Percentiles rank a stretch among this genome's conserved stretches.
phyloP scores from a whole-genome alignment of 1,284 basidiomycete species.

The Moesziomyces parantarcticus region DNA sequence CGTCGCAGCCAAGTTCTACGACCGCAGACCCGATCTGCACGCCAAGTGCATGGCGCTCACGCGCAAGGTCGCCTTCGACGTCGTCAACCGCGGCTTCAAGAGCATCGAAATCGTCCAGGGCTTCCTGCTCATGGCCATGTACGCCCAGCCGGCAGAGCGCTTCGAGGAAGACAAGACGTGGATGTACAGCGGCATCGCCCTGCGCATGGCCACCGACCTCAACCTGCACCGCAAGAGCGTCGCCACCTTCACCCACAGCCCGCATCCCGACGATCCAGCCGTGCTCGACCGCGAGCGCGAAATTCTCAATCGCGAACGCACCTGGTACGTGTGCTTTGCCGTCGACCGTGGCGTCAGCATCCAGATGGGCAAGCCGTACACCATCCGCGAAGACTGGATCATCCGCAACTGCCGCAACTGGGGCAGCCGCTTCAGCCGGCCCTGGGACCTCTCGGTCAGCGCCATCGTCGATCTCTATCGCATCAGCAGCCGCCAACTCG shows the following conservation, averaged over 20 bases:
- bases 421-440: conserved; percentile 65
- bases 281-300: conserved; percentile 77
- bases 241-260: conserved; percentile 70
- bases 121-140: conserved; percentile 68
- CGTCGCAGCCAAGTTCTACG: conserved; percentile 90
- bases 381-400: conserved; percentile 87
- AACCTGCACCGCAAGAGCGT: conserved; percentile 90
- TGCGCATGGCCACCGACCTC: conserved; percentile 92
- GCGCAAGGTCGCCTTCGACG: conserved; percentile 84
- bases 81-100: conserved; percentile 80
- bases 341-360: conserved; percentile 84
- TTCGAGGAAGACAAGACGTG: conserved; percentile 98
- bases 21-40: conserved; percentile 83
- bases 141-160: conserved; percentile 68
- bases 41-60: conserved; percentile 82
- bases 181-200: conserved; percentile 71
- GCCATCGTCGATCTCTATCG: conserved; percentile 56
- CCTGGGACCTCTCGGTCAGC: conserved; percentile 65
- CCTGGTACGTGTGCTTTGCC: conserved; percentile 91
- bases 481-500: conserved; percentile 79
- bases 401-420: conserved; percentile 80
- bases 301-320: conserved; percentile 90
- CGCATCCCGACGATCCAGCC: conserved; percentile 62
- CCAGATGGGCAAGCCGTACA: conserved; percentile 90
- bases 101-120: conserved; percentile 78